Evolutionary conservation across 305 asterid species (phyloP).

Genomic region (Solanum aculeatissimum): DNA sequence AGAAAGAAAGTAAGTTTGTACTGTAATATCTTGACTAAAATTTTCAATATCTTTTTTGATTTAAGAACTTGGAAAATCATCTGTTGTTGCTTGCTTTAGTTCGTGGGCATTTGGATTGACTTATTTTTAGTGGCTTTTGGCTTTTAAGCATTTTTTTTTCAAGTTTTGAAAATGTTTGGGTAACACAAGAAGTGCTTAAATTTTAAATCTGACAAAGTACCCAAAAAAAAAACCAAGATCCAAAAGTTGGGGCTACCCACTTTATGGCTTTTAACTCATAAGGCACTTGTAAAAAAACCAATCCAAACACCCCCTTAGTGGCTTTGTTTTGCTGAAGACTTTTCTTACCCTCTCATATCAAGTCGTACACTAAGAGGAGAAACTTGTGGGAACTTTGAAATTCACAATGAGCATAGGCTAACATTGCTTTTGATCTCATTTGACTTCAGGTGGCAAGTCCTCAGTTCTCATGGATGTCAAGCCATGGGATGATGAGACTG

Average conservation of each 20-base stretch:
- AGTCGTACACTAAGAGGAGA: neutral
- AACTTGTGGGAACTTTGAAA: neutral
- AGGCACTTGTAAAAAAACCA: too few species aligned
- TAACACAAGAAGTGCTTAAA: too few species aligned
- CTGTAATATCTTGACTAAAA: neutral
- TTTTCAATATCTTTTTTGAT: neutral
- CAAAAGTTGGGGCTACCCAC: too few species aligned
- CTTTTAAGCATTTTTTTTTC: too few species aligned
- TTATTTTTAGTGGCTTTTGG: too few species aligned
- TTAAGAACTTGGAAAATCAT: neutral
- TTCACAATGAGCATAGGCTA: neutral
- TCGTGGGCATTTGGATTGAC: too few species aligned
- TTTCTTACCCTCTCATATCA: neutral
- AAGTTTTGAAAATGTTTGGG: too few species aligned
- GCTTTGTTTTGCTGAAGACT: neutral
- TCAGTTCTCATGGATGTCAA: constrained; percentile 75
- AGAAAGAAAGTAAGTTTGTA: constrained; percentile 59
- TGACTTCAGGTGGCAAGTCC: constrained; percentile 64
- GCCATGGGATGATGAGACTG: constrained; percentile 97
- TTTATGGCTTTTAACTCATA: too few species aligned
- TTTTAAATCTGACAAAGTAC: too few species aligned
- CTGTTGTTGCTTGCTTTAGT: too few species aligned
- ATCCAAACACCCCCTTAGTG: too few species aligned
- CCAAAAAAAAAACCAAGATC: too few species aligned
- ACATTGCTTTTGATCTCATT: neutral